These are phyloP conservation scores for Erucastrum elatum DNA, from an alignment of 345 rosid genomes.

Conservation along the genomic window DNA sequence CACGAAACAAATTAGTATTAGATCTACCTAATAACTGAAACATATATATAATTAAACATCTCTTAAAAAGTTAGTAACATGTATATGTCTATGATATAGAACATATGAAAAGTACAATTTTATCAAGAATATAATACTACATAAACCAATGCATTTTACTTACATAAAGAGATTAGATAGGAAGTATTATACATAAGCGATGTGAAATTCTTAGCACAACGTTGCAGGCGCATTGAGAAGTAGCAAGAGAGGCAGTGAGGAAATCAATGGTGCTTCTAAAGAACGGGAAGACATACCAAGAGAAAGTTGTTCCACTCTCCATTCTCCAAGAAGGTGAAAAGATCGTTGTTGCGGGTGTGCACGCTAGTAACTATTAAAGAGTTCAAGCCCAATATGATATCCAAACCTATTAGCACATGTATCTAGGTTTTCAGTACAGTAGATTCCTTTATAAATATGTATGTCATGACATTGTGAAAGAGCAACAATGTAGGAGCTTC, in stretches of 20 bases:
- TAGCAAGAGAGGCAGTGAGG: constrained; percentile 79
- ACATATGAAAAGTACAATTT: too few species aligned
- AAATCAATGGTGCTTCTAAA: constrained; percentile 73
- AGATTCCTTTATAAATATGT: too few species aligned
- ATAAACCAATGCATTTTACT: neutral
- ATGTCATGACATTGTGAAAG: too few species aligned
- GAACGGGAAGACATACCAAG: constrained; percentile 50
- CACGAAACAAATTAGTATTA: too few species aligned
- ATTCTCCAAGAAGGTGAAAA: constrained; percentile 52
- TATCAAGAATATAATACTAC: neutral
- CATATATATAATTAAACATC: neutral
- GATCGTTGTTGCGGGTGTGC: constrained; percentile 62
- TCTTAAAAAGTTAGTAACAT: neutral
- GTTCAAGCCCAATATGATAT: too few species aligned
- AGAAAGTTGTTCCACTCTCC: constrained; percentile 52
- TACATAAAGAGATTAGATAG: too few species aligned
- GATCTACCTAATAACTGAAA: neutral
- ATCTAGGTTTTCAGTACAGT: too few species aligned
- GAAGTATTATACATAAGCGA: neutral
- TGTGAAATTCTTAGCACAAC: neutral
- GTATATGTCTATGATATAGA: neutral
- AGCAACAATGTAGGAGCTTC: too few species aligned
- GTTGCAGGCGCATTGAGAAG: constrained; percentile 58
- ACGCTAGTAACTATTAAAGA: constrained; percentile 46
- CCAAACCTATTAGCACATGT: too few species aligned